These are phyloP conservation scores for Diaporthe aspalathi DNA, from an alignment of 2,329 filamentous ascomycete species.

Conservation along the genomic window DNA sequence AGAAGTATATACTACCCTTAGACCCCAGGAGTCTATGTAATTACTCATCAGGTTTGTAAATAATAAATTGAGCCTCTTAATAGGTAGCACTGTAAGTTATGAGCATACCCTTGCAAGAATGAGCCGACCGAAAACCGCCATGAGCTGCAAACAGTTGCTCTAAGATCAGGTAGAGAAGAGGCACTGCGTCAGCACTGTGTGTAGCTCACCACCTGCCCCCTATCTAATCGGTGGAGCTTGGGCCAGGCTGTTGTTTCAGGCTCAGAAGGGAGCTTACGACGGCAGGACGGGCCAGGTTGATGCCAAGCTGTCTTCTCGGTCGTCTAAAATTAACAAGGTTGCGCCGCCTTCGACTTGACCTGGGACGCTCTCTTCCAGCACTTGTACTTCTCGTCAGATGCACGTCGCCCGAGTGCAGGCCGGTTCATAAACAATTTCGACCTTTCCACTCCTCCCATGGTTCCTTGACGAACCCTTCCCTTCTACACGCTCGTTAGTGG, in stretches of 20 bases:
- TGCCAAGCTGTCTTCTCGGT: slow-evolving; percentile 29
- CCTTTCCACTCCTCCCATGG: not conserved
- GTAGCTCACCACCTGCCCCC: slow-evolving; percentile 12
- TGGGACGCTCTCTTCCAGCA: slow-evolving; percentile 11
- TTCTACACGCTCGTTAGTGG: slow-evolving; percentile 32
- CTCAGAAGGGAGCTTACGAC: slow-evolving; percentile 20
- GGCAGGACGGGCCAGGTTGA: slow-evolving; percentile 3
- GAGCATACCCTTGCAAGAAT: too few species aligned
- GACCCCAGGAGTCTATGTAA: too few species aligned
- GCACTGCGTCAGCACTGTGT: too few species aligned
- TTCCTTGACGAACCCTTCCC: slow-evolving; percentile 1
- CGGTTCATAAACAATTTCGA: slow-evolving; percentile 13
- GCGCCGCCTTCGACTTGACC: slow-evolving; percentile 1
- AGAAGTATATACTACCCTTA: too few species aligned
- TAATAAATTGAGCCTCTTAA: too few species aligned
- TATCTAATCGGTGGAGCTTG: slow-evolving; percentile 41
- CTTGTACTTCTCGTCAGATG: not conserved
- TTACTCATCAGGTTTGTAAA: too few species aligned
- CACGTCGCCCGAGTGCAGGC: not conserved
- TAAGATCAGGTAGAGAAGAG: too few species aligned
- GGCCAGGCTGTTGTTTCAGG: slow-evolving; percentile 28
- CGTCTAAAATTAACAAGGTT: slow-evolving; percentile 30
- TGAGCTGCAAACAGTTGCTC: too few species aligned
- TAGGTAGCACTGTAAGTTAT: too few species aligned
- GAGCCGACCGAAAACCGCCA: too few species aligned